These are phyloP conservation scores for Plectosphaerella sp. DNA, from an alignment of 2,329 filamentous ascomycete genomes.

Conservation along the genomic window DNA sequence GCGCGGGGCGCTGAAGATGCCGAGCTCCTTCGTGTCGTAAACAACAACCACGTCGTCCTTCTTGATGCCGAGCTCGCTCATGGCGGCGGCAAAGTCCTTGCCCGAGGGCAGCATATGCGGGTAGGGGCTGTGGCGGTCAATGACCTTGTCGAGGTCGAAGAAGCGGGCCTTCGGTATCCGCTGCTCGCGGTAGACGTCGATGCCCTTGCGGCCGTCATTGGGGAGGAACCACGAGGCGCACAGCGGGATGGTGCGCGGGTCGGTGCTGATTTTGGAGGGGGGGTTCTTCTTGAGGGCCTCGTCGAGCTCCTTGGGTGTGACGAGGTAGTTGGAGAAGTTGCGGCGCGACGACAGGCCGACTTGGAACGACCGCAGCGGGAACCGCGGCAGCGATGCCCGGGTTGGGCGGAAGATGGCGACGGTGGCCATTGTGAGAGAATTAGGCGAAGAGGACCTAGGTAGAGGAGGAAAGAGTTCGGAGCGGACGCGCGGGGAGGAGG, in stretches of 20 bases:
- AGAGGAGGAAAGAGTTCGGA: too few species aligned
- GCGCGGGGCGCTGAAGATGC: constrained; percentile 89
- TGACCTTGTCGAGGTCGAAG: constrained; percentile 91
- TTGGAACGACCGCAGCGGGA: constrained; percentile 24
- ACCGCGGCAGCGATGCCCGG: constrained; percentile 28
- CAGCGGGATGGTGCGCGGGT: constrained; percentile 79
- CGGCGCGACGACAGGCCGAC: constrained; percentile 31
- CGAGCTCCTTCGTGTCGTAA: constrained; percentile 86
- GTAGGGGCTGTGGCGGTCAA: constrained; percentile 82
- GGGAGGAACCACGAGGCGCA: constrained; percentile 96
- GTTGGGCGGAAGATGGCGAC: constrained; percentile 34
- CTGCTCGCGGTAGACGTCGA: constrained; percentile 73
- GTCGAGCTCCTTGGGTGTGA: constrained; percentile 77
- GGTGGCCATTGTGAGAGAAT: constrained; percentile 34
- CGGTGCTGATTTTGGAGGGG: constrained; percentile 71
- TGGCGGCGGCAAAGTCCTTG: constrained; percentile 77
- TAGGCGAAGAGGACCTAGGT: constrained; percentile 1
- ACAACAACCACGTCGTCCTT: constrained; percentile 88
- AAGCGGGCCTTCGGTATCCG: constrained; percentile 89
- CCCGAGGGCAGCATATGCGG: constrained; percentile 92
- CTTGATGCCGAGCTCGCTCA: constrained; percentile 83
- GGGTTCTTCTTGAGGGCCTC: constrained; percentile 80
- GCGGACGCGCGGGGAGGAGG: background rate
- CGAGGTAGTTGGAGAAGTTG: constrained; percentile 74
- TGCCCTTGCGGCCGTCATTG: constrained; percentile 80